phyloP scores from a whole-genome alignment of 768 basidiomycete species.

The Leccinum rimulosum region DNA sequence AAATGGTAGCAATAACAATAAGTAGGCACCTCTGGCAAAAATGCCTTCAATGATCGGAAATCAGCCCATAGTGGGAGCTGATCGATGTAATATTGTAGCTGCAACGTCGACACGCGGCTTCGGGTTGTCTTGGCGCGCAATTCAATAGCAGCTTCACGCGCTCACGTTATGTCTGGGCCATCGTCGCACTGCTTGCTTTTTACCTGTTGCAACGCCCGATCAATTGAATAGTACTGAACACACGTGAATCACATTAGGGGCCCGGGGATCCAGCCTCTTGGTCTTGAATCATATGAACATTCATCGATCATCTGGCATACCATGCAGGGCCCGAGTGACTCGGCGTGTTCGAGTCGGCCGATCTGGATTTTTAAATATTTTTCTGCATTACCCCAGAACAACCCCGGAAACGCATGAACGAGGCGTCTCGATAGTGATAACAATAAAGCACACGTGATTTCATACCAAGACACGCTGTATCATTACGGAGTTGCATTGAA shows the following conservation, averaged over 20 bases:
- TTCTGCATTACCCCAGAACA: not conserved
- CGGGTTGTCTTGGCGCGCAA: not conserved
- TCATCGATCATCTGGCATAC: not conserved
- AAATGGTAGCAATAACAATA: not conserved
- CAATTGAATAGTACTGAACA: not conserved
- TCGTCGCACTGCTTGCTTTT: not conserved
- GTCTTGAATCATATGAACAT: not conserved
- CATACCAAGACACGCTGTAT: not conserved
- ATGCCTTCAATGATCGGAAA: not conserved
- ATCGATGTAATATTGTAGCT: not conserved
- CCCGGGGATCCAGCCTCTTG: not conserved
- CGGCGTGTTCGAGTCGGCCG: not conserved
- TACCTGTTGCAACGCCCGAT: too few relatives aligned
- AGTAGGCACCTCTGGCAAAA: not conserved
- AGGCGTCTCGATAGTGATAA: not conserved
- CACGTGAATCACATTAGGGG: not conserved
- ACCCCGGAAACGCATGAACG: not conserved
- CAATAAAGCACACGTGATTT: not conserved
- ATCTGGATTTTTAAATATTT: not conserved
- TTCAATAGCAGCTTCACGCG: not conserved
- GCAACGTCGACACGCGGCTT: not conserved
- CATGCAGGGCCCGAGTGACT: not conserved
- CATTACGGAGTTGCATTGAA: not conserved
- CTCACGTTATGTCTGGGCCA: not conserved
- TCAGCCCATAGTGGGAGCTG: not conserved